Evolutionary conservation across 2,329 filamentous ascomycete species (phyloP), one percentile per base, ranked within the genome.

Genomic region (Pestalotiopsis sp.): DNA sequence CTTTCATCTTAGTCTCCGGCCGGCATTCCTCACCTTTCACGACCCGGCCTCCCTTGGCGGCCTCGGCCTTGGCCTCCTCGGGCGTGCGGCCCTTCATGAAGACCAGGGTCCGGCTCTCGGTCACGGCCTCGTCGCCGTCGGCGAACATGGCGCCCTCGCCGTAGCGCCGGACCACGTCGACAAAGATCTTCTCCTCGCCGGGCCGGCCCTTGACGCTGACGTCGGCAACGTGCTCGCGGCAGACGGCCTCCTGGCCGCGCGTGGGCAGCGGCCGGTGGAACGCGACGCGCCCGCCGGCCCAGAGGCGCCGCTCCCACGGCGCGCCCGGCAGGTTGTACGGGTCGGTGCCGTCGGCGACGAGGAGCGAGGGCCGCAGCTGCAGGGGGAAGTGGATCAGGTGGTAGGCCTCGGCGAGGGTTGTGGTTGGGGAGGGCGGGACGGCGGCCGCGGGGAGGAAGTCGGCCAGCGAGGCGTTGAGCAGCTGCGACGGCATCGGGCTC

Each of bases 331-430:
- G 90, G 77, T 97, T 94, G 66, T 91, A 84, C 4, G 88, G 84
- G 78, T 98, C 95, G 1, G 95, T 97, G 68, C 96, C 95, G 81
- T 99, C 96, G 1, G 89, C 84, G 20, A 94, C 86, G 58, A 98
- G 87, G 41, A 84, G 74, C 7, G 86, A 87, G 14, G 88, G 82
- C 0, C 87, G 84, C 20, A 91, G 83, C 71, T 90, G 87, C 12
- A 92, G 87, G 69, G 94, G 93, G 81, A 97, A 98, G 83, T 97
- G 97, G 72, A 95, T 89, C 45, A 97, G 85, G 79, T 98, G 94
- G 78, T 97, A 91, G 45, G 91, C 92, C 38, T 88, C 85, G 0
- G 91, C 90, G 6, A 92, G 81, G 11, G 58, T n/a, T 9, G 38
- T 39, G 25, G 52, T 64, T 20, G 41, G 31, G 17, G n/a, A 20